Conservation (phyloP, 306 rosid species). For the Vigna angularis region DNA sequence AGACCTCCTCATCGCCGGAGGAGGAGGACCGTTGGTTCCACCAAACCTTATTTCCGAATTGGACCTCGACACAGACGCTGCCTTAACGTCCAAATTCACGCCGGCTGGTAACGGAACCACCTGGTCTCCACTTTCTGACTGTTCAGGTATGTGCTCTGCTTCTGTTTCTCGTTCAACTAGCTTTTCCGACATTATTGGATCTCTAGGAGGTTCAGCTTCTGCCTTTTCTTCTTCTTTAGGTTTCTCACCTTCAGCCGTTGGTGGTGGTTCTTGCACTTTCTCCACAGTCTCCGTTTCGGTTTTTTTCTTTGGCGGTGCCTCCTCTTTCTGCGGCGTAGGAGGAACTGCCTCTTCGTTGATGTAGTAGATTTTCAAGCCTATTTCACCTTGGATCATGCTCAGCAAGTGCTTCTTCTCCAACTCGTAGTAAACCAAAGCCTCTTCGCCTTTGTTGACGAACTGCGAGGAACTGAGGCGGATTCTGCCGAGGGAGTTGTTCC, state of each 20-base stretch:
- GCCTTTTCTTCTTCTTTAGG: conserved; percentile 18
- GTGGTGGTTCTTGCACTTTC: background rate
- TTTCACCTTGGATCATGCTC: conserved; percentile 69
- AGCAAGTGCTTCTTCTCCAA: conserved; percentile 67
- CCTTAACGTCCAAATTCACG: conserved; percentile 38
- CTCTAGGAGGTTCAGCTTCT: background rate
- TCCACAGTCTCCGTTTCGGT: background rate
- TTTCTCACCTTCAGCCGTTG: conserved; percentile 34
- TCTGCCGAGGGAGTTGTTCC: conserved; percentile 73
- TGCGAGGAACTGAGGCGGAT: conserved; percentile 67
- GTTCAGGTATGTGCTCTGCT: background rate
- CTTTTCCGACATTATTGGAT: conserved; percentile 10
- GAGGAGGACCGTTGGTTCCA: conserved; percentile 58
- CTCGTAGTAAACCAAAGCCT: conserved; percentile 75
- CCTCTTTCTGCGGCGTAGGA: conserved; percentile 24
- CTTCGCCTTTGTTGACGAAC: conserved; percentile 86
- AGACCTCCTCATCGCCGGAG: conserved; percentile 56
- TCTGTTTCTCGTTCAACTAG: conserved; percentile 9
- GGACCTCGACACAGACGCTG: conserved; percentile 40
- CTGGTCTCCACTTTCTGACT: conserved; percentile 11
- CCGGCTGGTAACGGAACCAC: conserved; percentile 33
- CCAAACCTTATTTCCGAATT: conserved; percentile 51
- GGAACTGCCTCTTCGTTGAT: conserved; percentile 46
- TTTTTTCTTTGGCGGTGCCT: background rate
- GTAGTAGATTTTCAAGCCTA: conserved; percentile 80